A percentile compares a stretch with the other conserved stretches of the same genome.
These are phyloP conservation scores for Pouteria campechiana DNA, from an alignment of 179 eudicot species.

Conservation along the genomic window DNA sequence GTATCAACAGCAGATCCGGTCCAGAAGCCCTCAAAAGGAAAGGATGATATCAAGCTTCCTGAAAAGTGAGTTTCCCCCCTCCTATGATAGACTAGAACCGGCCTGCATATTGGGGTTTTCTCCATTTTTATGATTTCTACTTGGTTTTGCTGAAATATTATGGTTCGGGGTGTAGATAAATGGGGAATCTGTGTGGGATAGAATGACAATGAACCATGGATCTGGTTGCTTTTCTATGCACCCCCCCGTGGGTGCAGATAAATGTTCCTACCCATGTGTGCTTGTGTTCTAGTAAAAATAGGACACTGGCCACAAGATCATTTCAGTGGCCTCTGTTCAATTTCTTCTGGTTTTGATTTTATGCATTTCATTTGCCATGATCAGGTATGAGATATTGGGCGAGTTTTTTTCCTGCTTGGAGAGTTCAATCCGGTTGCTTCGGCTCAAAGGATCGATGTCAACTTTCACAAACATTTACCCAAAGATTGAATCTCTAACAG, in stretches of 20 bases:
- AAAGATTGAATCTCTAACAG: slow-evolving; percentile 43
- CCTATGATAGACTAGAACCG: too few species aligned
- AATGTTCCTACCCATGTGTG: too few species aligned
- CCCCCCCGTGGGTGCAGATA: too few species aligned
- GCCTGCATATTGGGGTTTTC: background rate
- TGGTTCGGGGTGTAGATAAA: background rate
- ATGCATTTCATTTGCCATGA: slow-evolving; percentile 1
- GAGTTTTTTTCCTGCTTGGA: slow-evolving; percentile 59
- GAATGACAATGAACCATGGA: background rate
- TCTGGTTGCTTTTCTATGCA: background rate
- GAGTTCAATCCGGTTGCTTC: slow-evolving; percentile 45
- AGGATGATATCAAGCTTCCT: slow-evolving; percentile 18
- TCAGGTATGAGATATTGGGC: slow-evolving; percentile 48
- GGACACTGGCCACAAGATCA: background rate
- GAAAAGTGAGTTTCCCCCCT: slow-evolving; percentile 39
- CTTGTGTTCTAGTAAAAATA: too few species aligned
- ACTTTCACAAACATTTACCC: slow-evolving; percentile 38
- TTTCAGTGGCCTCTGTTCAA: background rate
- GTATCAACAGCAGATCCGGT: background rate
- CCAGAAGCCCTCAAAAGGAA: slow-evolving; percentile 3
- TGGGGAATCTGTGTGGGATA: background rate
- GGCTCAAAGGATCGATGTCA: slow-evolving; percentile 24
- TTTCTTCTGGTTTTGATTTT: background rate
- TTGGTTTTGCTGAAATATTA: background rate
- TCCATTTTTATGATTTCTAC: background rate